Evolutionary conservation across 371 early-diverging fungal genomes (phyloP), one percentile per base, ranked within the genome.

Genomic region (Massospora cicadina): DNA sequence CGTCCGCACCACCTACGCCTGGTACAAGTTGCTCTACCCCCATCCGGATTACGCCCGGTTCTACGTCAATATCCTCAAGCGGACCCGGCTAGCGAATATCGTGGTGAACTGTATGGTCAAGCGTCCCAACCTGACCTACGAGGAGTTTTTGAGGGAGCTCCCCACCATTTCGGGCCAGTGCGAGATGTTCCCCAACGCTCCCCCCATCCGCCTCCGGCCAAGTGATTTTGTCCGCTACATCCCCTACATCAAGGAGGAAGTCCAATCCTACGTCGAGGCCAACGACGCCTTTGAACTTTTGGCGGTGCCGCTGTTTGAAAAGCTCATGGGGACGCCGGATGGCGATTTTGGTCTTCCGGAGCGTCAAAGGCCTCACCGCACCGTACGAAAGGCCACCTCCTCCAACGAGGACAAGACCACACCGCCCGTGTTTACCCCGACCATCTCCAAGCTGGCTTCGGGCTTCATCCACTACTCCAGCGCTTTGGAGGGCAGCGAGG

Each of bases 21-120:
- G 75, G 72, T 79, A 79, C 64, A 76, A 76, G 62, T 68, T 79
- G 26, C 55, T 72, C n/a, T 66, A 62, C 28, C 76, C 79, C 1
- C 43, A 71, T 0, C 55, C 70, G 2, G 67, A 66, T 1, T 77
- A 76, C 63, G 66, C 58, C 25, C 26, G 66, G 0, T 55, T 65
- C 0, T 79, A 72, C 61, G 59, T 62, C n/a, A 68, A 72, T 1
- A 59, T 76, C 7, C 72, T 71, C 65, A 72, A 71, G 54, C 70
- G 70, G 65, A 68, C 73, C 32, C 70, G 70, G 23, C 69, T 75
- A 24, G 69, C 75, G 1, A 76, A 76, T 67, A 65, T 75, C n/a
- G 71, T 72, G n/a, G 68, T 75, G 5, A 58, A 61, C 12, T 60
- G 60, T 0, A 66, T 74, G 0, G 64, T 63, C 5, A 26, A 33